Base-by-base conservation (phyloP, 2,329 filamentous ascomycete genomes). In the Diplodia seriata region DNA sequence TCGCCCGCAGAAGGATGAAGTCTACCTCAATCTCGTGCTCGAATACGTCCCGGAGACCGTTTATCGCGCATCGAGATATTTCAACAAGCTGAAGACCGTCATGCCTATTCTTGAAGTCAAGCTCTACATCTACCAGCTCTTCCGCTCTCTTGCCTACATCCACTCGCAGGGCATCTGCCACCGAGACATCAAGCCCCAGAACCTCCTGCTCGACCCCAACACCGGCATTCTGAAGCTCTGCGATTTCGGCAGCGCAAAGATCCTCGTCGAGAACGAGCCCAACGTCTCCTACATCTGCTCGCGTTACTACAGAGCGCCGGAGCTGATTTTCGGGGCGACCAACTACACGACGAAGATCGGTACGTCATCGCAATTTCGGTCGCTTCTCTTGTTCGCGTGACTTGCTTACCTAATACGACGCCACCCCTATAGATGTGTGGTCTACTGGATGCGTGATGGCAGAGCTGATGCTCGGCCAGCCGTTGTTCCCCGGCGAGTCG, bases 271-370 rank as follows among this genome's bases (percentile, higher is more conserved):
- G 83, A 97, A 98, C 76, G 95, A 99, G 85, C 95, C 95, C 66
- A 99, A 99, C 74, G 95, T 99, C 66, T 99, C 95, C 64, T 99
- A 99, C 86, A 99, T 99, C 77, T 99, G 95, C 85, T 99, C 95
- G 70, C 90, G 95, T 76, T 99, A 99, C 85, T 99, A 99, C 85
- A 91, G 95, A 77, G 95, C 95, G 61, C 95, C 95, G 1, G 95
- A 99, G 81, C 86, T 99, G 79, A 99, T 99, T 76, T 99, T 99
- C 77, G 95, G 95, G 73, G 95, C 95, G 49, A 99, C 95, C 64
- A 99, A 99, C 84, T 99, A 99, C 84, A 98, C 95, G 68, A 98
- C 95, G 74, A 99, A 99, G 85, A 99, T 99, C 80, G 95, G 95
- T 99, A 88, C 81, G 90, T 78, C 69, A 64, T 68, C 61, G 68